Conservation (phyloP, 31 red algal genomes). For the Asparagopsis taxiformis region DNA sequence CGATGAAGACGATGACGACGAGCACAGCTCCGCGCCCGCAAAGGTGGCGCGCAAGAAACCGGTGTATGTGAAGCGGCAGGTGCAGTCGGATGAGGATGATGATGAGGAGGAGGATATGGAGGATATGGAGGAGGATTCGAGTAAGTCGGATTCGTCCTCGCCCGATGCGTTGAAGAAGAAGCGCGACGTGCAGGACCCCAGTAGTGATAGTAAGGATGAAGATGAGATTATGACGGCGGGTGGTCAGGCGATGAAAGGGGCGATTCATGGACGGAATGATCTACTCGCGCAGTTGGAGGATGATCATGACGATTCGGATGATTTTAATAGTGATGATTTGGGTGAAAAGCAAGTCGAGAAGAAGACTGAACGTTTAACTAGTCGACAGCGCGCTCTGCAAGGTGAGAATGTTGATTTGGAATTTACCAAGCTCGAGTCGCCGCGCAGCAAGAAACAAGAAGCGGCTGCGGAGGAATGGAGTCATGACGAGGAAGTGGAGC, state of each 20-base stretch:
- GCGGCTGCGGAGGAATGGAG: slow-evolving; percentile 23
- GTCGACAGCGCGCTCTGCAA: slow-evolving; percentile 62
- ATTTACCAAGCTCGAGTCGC: slow-evolving; percentile 56
- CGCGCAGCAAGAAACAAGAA: slow-evolving; percentile 49
- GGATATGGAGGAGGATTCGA: background rate
- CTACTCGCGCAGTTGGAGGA: slow-evolving; percentile 28
- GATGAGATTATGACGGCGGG: slow-evolving; percentile 19
- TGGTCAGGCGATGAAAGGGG: slow-evolving; percentile 15
- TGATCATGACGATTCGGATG: slow-evolving; percentile 26
- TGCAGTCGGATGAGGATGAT: background rate
- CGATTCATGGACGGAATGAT: slow-evolving; percentile 10
- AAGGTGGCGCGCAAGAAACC: slow-evolving; percentile 8
- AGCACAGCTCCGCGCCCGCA: too few species aligned
- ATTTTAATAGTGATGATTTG: slow-evolving; percentile 26
- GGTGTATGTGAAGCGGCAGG: slow-evolving; percentile 11
- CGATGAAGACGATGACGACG: slow-evolving; percentile 23
- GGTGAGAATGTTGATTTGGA: slow-evolving; percentile 68
- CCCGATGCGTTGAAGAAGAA: background rate
- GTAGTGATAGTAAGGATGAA: slow-evolving; percentile 27
- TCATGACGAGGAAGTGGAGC: slow-evolving; percentile 66
- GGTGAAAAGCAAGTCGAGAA: slow-evolving; percentile 16
- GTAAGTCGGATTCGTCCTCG: background rate
- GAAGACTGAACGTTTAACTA: slow-evolving; percentile 48
- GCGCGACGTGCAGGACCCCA: slow-evolving; percentile 1
- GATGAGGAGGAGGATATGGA: background rate